Conservation (phyloP, 805 yeast genomes). For the Metschnikowia lunata region DNA sequence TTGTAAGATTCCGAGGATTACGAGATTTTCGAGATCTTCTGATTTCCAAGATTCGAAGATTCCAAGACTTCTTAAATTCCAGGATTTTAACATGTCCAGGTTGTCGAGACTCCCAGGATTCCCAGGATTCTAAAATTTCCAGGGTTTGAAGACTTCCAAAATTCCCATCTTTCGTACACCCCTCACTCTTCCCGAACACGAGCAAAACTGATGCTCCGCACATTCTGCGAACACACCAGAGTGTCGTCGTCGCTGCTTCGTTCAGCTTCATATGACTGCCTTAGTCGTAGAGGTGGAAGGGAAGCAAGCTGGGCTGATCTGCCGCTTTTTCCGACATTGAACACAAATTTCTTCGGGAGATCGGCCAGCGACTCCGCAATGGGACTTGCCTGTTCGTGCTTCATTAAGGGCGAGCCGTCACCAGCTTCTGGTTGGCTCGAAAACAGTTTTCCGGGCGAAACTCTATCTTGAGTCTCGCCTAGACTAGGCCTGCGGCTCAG, state of each 20-base stretch:
- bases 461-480: background rate
- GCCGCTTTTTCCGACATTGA: background rate
- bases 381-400: background rate
- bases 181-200: conserved; percentile 16
- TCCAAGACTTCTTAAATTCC: too few relatives aligned
- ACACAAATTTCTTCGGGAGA: conserved; percentile 1
- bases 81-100: too few relatives aligned
- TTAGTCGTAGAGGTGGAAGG: conserved; percentile 1
- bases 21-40: too few relatives aligned
- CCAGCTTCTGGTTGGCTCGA: background rate
- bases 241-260: background rate
- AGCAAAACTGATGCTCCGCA: conserved; percentile 17
- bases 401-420: conserved; percentile 1
- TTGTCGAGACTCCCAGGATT: too few relatives aligned
- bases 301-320: background rate
- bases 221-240: conserved; percentile 5
- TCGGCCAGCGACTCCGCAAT: background rate
- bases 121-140: too few relatives aligned
- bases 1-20: too few relatives aligned
- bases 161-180: too few relatives aligned
- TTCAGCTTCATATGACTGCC: background rate
- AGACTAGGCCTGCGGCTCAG: conserved; percentile 3
- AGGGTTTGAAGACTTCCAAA: too few relatives aligned
- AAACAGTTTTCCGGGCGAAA: conserved; percentile 1
- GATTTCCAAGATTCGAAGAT: too few relatives aligned